Conservation (phyloP, 2,329 filamentous ascomycete genomes). For the Trichoderma lentiforme region DNA sequence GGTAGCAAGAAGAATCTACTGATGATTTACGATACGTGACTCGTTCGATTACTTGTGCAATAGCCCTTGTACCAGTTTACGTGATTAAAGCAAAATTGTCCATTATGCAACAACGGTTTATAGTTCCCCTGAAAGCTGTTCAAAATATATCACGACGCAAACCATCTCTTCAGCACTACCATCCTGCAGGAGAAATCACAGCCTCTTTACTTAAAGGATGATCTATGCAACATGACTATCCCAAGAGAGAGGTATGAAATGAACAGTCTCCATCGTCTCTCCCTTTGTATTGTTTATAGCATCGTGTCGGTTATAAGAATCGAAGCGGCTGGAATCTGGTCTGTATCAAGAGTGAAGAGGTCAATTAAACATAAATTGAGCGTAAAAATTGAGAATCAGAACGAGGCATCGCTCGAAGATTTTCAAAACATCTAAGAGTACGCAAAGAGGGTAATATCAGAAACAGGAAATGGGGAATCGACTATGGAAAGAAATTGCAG, state of each 20-base stretch:
- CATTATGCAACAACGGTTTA: not conserved
- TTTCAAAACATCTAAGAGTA: not conserved
- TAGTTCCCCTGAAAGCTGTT: not conserved
- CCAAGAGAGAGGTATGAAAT: not conserved
- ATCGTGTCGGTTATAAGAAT: not conserved
- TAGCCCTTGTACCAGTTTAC: not conserved
- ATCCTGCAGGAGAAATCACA: not conserved
- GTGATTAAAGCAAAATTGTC: not conserved
- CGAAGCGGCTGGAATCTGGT: not conserved
- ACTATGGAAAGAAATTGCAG: not conserved
- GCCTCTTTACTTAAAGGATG: not conserved
- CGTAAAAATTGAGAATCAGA: not conserved
- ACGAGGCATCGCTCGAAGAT: rapidly evolving
- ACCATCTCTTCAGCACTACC: not conserved
- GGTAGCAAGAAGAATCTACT: not conserved
- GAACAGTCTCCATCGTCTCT: not conserved
- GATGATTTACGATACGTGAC: not conserved
- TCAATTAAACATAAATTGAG: not conserved
- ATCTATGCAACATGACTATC: too few species aligned
- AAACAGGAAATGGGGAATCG: not conserved
- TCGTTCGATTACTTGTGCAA: not conserved
- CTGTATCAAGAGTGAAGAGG: not conserved
- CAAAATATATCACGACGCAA: not conserved
- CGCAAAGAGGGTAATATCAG: not conserved
- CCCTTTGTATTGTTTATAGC: not conserved